Percentiles rank a stretch among this genome's conserved stretches.
These are phyloP conservation scores for Bipolaris sorokiniana DNA, from an alignment of 2,329 filamentous ascomycete genomes.

Conservation along the genomic window DNA sequence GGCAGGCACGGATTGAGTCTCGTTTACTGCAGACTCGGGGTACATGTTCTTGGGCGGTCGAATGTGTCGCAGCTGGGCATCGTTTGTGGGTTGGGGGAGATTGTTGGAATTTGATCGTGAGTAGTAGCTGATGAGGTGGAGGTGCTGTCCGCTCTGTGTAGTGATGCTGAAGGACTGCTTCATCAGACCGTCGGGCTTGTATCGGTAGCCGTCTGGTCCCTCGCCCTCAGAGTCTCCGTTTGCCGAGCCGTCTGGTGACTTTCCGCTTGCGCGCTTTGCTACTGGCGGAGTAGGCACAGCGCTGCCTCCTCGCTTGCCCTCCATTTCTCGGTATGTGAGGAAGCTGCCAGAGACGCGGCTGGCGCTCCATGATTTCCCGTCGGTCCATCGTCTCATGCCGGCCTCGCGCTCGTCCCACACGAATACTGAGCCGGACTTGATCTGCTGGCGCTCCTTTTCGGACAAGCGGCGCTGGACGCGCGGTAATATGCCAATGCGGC, in stretches of 20 bases:
- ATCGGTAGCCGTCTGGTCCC: conserved; percentile 53
- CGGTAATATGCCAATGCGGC: conserved; percentile 84
- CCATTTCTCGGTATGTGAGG: conserved; percentile 97
- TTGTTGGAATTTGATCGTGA: conserved; percentile 78
- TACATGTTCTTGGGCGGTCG: conserved; percentile 93
- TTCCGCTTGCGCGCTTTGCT: conserved; percentile 58
- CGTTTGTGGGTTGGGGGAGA: conserved; percentile 80
- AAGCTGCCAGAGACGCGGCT: conserved; percentile 98
- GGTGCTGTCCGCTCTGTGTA: conserved; percentile 84
- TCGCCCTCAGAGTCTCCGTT: conserved; percentile 83
- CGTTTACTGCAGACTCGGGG: conserved; percentile 91
- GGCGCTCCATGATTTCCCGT: conserved; percentile 98
- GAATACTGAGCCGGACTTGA: conserved; percentile 95
- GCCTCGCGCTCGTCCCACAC: conserved; percentile 99
- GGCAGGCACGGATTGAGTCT: conserved; percentile 78
- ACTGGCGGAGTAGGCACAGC: conserved; percentile 59
- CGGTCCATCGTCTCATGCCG: conserved; percentile 97
- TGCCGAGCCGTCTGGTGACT: conserved; percentile 82
- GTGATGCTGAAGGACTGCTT: conserved; percentile 99
- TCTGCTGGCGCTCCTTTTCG: conserved; percentile 95
- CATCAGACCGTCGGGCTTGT: conserved; percentile 93
- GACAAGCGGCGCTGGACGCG: conserved; percentile 91
- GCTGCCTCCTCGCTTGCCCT: conserved; percentile 88
- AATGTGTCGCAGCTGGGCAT: conserved; percentile 80
- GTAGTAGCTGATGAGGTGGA: conserved; percentile 98